A percentile compares a stretch with the other conserved stretches of the same genome.
Evolutionary conservation across 768 basidiomycete genomes (phyloP).

Genomic region (Chlorophyllum brunneum): DNA sequence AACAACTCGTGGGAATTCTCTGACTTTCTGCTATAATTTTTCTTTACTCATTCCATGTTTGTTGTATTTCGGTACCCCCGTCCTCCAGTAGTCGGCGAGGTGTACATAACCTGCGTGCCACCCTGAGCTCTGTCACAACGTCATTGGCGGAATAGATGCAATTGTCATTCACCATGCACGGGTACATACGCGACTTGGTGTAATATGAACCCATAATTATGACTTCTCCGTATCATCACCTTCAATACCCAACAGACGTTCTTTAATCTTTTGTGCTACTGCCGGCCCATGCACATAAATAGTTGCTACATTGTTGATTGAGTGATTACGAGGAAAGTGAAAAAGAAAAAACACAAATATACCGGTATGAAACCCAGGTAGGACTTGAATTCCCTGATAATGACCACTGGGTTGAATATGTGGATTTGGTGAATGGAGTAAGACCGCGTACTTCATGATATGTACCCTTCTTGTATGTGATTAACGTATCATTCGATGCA

Average conservation of each 20-base stretch:
- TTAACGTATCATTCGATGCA: constrained; percentile 61
- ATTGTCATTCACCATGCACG: too few relatives aligned
- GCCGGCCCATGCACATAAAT: constrained; percentile 64
- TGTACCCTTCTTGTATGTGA: constrained; percentile 30
- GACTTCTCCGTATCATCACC: constrained; percentile 2
- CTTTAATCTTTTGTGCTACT: constrained; percentile 55
- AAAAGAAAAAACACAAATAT: neutral
- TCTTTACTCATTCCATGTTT: too few relatives aligned
- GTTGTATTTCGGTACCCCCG: too few relatives aligned
- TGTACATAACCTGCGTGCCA: too few relatives aligned
- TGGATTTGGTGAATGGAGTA: too few relatives aligned
- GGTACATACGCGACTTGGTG: too few relatives aligned
- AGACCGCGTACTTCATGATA: constrained; percentile 20
- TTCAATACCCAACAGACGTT: constrained; percentile 34
- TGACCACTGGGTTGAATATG: too few relatives aligned
- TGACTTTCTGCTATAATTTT: too few relatives aligned
- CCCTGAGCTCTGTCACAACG: too few relatives aligned
- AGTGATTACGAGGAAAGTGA: neutral
- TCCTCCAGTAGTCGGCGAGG: too few relatives aligned
- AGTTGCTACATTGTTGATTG: neutral
- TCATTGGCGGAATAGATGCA: too few relatives aligned
- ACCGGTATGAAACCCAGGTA: constrained; percentile 19
- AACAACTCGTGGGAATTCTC: too few relatives aligned
- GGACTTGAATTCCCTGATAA: constrained; percentile 61
- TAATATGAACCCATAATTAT: neutral